phyloP scores from a whole-genome alignment of 371 early-diverging fungal genomes.

The Sporodiniella umbellata region DNA sequence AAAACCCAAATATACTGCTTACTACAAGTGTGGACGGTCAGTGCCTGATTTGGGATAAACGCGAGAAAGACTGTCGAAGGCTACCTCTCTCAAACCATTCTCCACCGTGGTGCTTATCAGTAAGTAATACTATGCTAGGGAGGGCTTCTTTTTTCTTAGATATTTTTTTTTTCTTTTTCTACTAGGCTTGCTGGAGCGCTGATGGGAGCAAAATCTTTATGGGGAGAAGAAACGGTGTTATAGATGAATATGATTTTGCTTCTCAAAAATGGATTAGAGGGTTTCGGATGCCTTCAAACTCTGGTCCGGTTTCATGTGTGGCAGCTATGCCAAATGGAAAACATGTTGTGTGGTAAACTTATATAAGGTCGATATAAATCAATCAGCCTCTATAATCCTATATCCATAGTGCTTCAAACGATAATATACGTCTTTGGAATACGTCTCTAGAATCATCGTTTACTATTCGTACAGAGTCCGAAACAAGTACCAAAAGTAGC shows the following conservation, averaged over 20 bases:
- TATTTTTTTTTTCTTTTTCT: not conserved
- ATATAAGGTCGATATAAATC: too few relatives aligned
- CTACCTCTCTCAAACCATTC: slow-evolving; percentile 63
- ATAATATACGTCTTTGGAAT: slow-evolving; percentile 93
- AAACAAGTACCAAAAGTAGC: slow-evolving; percentile 18
- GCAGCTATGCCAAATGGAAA: slow-evolving; percentile 74
- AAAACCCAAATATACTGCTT: slow-evolving; percentile 51
- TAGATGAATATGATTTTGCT: slow-evolving; percentile 88
- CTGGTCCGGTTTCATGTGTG: slow-evolving; percentile 87
- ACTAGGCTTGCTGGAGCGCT: slow-evolving; percentile 80
- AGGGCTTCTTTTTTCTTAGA: not conserved
- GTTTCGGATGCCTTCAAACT: slow-evolving; percentile 83
- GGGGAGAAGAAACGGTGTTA: slow-evolving; percentile 78
- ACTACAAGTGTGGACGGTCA: slow-evolving; percentile 87
- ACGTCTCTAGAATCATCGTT: slow-evolving; percentile 37
- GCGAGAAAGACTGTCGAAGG: slow-evolving; percentile 57
- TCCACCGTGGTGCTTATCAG: slow-evolving; percentile 90
- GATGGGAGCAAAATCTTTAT: slow-evolving; percentile 73
- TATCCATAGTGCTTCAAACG: slow-evolving; percentile 89
- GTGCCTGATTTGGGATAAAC: slow-evolving; percentile 78
- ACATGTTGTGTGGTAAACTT: slow-evolving; percentile 86
- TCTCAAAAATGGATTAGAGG: slow-evolving; percentile 65
- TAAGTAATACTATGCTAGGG: too few relatives aligned
- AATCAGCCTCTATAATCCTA: too few relatives aligned
- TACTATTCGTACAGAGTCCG: slow-evolving; percentile 25